These are phyloP conservation scores for Colletotrichum eremochloae DNA, from an alignment of 2,329 filamentous ascomycete species.

Conservation along the genomic window DNA sequence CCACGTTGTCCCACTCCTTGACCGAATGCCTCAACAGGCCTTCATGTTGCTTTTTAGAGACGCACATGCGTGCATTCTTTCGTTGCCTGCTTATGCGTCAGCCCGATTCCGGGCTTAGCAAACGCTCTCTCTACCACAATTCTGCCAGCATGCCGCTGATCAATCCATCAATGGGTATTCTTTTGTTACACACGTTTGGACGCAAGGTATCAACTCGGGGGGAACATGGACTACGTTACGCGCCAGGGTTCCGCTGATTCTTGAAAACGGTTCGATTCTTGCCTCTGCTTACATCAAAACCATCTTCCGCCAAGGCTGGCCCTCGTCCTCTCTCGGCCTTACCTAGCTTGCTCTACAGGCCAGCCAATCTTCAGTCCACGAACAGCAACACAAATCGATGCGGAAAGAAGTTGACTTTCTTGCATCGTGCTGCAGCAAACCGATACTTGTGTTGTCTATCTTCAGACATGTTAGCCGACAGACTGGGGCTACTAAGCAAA, in stretches of 20 bases:
- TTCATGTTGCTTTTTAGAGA: not conserved
- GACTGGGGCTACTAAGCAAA: not conserved
- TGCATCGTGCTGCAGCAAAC: not conserved
- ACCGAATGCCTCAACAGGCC: conserved; percentile 11
- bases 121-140: not conserved
- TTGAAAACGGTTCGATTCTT: not conserved
- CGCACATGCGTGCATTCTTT: not conserved
- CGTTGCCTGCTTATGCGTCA: not conserved
- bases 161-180: not conserved
- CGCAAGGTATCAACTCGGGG: too few relatives aligned
- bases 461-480: not conserved
- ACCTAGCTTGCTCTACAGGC: not conserved
- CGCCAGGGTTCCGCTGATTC: not conserved
- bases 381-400: not conserved
- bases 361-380: not conserved
- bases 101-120: not conserved
- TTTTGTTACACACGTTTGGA: not conserved
- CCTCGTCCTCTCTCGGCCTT: not conserved
- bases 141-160: not conserved
- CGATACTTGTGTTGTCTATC: not conserved
- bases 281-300: not conserved
- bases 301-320: not conserved
- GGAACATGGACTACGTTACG: not conserved
- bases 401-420: not conserved
- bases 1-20: conserved; percentile 9